Conservation (phyloP, 1,139 yeast genomes). For the Blastobotrys ciferrii region DNA sequence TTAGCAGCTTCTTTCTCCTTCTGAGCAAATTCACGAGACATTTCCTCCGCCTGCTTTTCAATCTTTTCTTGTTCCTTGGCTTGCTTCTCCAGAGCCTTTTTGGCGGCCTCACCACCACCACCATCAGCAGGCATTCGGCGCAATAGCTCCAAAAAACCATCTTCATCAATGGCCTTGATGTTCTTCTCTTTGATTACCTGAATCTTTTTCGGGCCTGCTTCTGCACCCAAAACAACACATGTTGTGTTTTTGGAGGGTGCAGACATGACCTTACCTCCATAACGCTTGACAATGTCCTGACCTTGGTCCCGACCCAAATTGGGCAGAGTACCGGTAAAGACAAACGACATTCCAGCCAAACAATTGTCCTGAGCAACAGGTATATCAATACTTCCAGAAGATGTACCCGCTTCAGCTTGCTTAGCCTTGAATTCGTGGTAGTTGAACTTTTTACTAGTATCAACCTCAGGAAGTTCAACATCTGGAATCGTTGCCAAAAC, state of each 20-base stretch:
- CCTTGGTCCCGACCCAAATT: slow-evolving; percentile 73
- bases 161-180: slow-evolving; percentile 81
- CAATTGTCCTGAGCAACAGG: slow-evolving; percentile 85
- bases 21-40: slow-evolving; percentile 39
- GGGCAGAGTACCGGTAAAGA: slow-evolving; percentile 89
- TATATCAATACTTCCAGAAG: slow-evolving; percentile 39
- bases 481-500: slow-evolving; percentile 63
- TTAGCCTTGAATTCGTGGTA: slow-evolving; percentile 53
- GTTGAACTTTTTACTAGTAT: slow-evolving; percentile 52
- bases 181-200: slow-evolving; percentile 69
- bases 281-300: slow-evolving; percentile 71
- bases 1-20: slow-evolving; percentile 24
- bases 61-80: slow-evolving; percentile 59
- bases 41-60: slow-evolving; percentile 48
- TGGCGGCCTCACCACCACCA: slow-evolving; percentile 77
- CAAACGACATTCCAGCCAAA: slow-evolving; percentile 81
- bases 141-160: slow-evolving; percentile 75
- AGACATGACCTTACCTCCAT: slow-evolving; percentile 93
- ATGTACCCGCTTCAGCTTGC: slow-evolving; percentile 32
- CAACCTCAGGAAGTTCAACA: slow-evolving; percentile 61
- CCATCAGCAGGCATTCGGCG: slow-evolving; percentile 88
- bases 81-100: slow-evolving; percentile 65
- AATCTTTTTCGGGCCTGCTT: slow-evolving; percentile 96
- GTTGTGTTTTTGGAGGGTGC: slow-evolving; percentile 84
- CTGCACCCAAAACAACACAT: slow-evolving; percentile 87